Evolutionary conservation across 495 filamentous ascomycete genomes (phyloP), one percentile per base, ranked within the genome.

Genomic region (Penicillium soppii): DNA sequence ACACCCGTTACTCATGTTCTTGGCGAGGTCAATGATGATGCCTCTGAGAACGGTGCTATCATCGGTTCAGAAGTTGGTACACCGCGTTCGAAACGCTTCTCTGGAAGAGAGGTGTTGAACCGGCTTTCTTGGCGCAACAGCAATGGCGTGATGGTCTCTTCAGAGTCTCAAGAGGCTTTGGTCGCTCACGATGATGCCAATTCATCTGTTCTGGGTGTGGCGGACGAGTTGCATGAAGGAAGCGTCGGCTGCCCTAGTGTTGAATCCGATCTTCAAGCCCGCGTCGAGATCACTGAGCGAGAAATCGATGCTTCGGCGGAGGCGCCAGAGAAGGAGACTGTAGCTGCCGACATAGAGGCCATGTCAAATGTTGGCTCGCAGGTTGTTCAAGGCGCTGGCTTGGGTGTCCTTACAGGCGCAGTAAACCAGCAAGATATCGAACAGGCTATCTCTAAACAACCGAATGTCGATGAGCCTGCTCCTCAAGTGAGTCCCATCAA

Each of bases 1-100:
- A 42, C 52, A 13, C 36, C 39, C 13, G 27, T 49, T 21, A 49
- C 47, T 25, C 47, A 49, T 33, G 19, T 39, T 4, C 26, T 66
- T 5, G 52, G 43, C 5, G 58, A 64, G 7, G 71, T 65, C 17
- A 55, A 56, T 40, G 60, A 58, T 19, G 37, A 49, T 29, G 29
- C 36, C 19, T 74, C 71, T n/a, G 71, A 71, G 32, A 55, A 66
- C 26, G 70, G 66, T 1, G 71, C 69, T 22, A 58, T 71, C 16
- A 30, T 70, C 19, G 71, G 69, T 15, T 72, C 71, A 0, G 69
- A 74, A 21, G 51, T 52, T 2, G 69, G 50, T 4, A 56, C 69
- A n/a, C 49, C 53, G 17, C 60, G 61, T 26, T 69, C 71, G 7
- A 68, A 66, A 36, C 60, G 57, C 17, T 48, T 68, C 2, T 71